A percentile compares a stretch with the other conserved stretches of the same genome.
Conservation (phyloP, 2,329 filamentous ascomycete species). For the Ophidiomyces ophidiicola region DNA sequence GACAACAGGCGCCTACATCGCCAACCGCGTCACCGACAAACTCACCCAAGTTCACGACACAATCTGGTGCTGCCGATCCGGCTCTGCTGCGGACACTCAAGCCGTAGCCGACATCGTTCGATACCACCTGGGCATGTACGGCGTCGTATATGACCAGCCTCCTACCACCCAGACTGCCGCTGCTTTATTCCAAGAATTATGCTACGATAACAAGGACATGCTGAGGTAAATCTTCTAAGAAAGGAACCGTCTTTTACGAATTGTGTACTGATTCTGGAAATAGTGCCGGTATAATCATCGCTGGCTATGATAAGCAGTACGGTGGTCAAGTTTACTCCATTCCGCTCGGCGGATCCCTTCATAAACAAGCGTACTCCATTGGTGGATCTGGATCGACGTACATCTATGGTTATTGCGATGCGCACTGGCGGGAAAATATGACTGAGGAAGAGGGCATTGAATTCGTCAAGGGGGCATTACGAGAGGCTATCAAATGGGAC, state of each 20-base stretch:
- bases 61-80: conserved; percentile 98
- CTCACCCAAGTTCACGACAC: conserved; percentile 96
- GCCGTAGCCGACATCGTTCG: conserved; percentile 96
- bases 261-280: conserved; percentile 7
- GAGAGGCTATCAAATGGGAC: conserved; percentile 98
- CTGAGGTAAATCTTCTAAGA: conserved; percentile 52
- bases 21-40: conserved; percentile 98
- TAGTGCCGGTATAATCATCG: conserved; percentile 93
- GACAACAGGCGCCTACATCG: conserved; percentile 95
- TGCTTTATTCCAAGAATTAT: conserved; percentile 93
- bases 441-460: conserved; percentile 77
- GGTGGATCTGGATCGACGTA: conserved; percentile 96
- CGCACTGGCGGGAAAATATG: conserved; percentile 92
- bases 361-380: conserved; percentile 94
- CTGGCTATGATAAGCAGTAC: conserved; percentile 90
- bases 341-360: conserved; percentile 85
- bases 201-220: conserved; percentile 92
- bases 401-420: conserved; percentile 98
- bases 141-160: conserved; percentile 74
- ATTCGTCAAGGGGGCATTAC: conserved; percentile 83
- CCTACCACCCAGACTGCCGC: conserved; percentile 93
- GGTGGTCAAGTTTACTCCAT: conserved; percentile 97
- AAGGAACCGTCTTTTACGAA: background rate
- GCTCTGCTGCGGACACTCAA: conserved; percentile 94
- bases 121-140: conserved; percentile 88